phyloP scores from a whole-genome alignment of 805 yeast species.

The Maudiozyma barnettii region DNA sequence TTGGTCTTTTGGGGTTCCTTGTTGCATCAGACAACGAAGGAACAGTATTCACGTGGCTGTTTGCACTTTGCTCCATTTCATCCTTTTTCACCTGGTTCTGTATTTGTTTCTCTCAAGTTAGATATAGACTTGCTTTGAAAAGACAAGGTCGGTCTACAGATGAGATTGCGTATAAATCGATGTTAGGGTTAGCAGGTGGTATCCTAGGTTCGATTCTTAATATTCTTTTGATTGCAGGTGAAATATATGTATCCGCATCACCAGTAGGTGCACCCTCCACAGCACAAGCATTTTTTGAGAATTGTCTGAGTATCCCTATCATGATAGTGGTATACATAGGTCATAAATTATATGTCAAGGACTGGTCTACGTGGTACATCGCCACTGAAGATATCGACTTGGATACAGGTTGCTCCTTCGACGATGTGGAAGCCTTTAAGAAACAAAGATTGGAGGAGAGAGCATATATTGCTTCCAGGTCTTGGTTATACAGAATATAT shows the following conservation, averaged over 20 bases:
- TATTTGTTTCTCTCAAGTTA: slow-evolving; percentile 53
- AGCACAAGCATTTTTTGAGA: slow-evolving; percentile 39
- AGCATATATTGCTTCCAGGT: slow-evolving; percentile 24
- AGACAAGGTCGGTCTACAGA: slow-evolving; percentile 2
- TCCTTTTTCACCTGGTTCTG: slow-evolving; percentile 73
- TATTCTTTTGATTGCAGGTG: slow-evolving; percentile 48
- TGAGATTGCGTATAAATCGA: slow-evolving; percentile 31
- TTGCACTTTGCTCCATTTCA: slow-evolving; percentile 64
- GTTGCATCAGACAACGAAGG: slow-evolving; percentile 49
- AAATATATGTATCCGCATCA: slow-evolving; percentile 64
- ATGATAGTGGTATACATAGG: slow-evolving; percentile 37
- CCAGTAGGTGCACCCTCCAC: slow-evolving; percentile 39
- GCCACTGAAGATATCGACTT: slow-evolving; percentile 44
- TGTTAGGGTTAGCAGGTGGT: slow-evolving; percentile 53
- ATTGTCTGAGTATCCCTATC: slow-evolving; percentile 42
- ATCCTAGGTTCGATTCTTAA: slow-evolving; percentile 43
- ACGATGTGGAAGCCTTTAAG: slow-evolving; percentile 37
- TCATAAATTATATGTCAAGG: slow-evolving; percentile 36
- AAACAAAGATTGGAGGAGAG: slow-evolving; percentile 31
- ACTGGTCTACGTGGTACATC: slow-evolving; percentile 29
- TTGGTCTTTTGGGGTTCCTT: slow-evolving; percentile 51
- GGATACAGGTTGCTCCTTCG: slow-evolving; percentile 43
- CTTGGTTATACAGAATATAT: slow-evolving; percentile 27
- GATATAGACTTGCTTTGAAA: slow-evolving; percentile 41
- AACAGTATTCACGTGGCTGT: slow-evolving; percentile 59